Evolutionary conservation across 1,284 basidiomycete species (phyloP), one percentile per base, ranked within the genome.

Genomic region (Moniliophthora roreri): DNA sequence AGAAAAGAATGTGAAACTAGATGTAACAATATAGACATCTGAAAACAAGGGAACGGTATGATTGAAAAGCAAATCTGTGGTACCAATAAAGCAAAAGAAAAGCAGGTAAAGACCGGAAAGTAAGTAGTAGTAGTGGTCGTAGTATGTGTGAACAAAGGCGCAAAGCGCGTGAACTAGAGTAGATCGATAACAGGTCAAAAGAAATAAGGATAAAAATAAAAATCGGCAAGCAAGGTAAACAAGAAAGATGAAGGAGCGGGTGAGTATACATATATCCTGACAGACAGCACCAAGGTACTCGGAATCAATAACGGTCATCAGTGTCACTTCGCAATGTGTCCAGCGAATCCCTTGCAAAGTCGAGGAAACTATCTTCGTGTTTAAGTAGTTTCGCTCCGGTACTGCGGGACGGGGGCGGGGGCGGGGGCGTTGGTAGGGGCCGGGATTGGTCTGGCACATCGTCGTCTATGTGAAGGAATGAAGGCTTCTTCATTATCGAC

Each of bases 301-400:
- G 40, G 48, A 4, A 58, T 61, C 61, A 69, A 55, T 63, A 60
- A 56, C 65, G 65, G 48, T 65, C 57, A 5, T 63, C 64, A 48
- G 74, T 65, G 23, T 58, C 60, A 61, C 76, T 81, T 51, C 78
- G 74, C 44, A 75, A 65, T 16, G 80, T 81, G 62, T 89, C 86
- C 61, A 89, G 81, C 15, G 85, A 87, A 56, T 79, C 80, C 57
- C 81, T 73, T 24, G 76, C 81, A 58, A 89, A 71, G 62, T 88
- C 84, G 46, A 89, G 71, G 68, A 89, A 89, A 66, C 84, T 88
- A 56, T 69, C 56, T 36, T 52, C 56, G 13, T 45, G 42, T 28
- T 45, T 24, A 24, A 51, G 21, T 28, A 46, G 24, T 28, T 48
- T 52, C 35, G 37, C 48, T 42, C 50, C 18, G 40, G 23, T 16